Conservation (phyloP, 2,329 filamentous ascomycete genomes). For the Fragosphaeria purpurea region DNA sequence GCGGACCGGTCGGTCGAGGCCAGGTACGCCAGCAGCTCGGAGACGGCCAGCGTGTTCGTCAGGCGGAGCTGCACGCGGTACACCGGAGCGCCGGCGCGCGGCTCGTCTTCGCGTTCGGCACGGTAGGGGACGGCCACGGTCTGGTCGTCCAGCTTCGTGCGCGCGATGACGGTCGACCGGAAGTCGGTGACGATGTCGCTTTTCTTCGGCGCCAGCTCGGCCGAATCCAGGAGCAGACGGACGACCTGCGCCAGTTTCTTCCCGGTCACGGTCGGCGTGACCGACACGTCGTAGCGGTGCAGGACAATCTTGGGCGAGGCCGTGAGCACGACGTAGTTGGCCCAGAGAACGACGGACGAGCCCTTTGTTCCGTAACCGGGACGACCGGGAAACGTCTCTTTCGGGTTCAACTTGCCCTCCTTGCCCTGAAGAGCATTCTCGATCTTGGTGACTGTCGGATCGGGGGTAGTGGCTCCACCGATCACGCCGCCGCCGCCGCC, state of each 20-base stretch:
- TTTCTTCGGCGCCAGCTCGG: slow-evolving; percentile 9
- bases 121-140: slow-evolving; percentile 16
- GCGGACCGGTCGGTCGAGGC: slow-evolving; percentile 15
- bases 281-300: slow-evolving; percentile 14
- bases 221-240: slow-evolving; percentile 16
- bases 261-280: slow-evolving; percentile 10
- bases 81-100: slow-evolving; percentile 8
- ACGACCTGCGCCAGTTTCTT: slow-evolving; percentile 14
- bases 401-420: not conserved
- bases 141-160: slow-evolving; percentile 12
- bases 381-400: slow-evolving; percentile 5
- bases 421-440: slow-evolving; percentile 7
- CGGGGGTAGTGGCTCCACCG: not conserved
- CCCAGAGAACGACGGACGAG: slow-evolving; percentile 13
- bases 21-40: slow-evolving; percentile 18
- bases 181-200: slow-evolving; percentile 24
- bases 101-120: slow-evolving; percentile 20
- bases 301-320: slow-evolving; percentile 10
- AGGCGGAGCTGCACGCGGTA: slow-evolving; percentile 17
- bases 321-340: slow-evolving; percentile 17
- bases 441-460: slow-evolving; percentile 3
- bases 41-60: slow-evolving; percentile 17
- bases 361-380: slow-evolving; percentile 16
- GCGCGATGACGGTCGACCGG: slow-evolving; percentile 22
- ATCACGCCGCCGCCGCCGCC: not conserved